A percentile compares a stretch with the other conserved stretches of the same genome.
These are phyloP conservation scores for Cercospora sesami DNA, from an alignment of 2,329 filamentous ascomycete species.

Conservation along the genomic window DNA sequence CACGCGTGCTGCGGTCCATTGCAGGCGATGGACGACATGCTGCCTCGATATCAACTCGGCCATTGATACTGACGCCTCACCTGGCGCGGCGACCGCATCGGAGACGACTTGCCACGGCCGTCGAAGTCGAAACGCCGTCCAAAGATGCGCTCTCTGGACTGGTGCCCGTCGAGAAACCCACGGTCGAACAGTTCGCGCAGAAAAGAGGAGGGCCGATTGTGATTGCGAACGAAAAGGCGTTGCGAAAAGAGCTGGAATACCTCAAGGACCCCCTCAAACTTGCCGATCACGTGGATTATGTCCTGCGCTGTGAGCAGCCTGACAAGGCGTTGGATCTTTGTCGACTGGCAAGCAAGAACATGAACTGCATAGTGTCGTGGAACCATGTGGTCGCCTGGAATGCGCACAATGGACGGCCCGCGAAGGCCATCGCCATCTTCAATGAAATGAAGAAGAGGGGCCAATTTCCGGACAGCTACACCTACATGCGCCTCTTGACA, in stretches of 20 bases:
- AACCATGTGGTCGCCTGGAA: slow-evolving; percentile 78
- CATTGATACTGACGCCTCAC: slow-evolving; percentile 31
- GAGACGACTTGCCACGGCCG: slow-evolving; percentile 18
- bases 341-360: slow-evolving; percentile 65
- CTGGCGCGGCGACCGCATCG: slow-evolving; percentile 9
- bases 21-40: slow-evolving; percentile 33
- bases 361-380: slow-evolving; percentile 75
- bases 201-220: slow-evolving; percentile 10
- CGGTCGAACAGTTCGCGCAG: background rate
- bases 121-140: slow-evolving; percentile 3
- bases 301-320: slow-evolving; percentile 60
- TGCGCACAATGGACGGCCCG: slow-evolving; percentile 61
- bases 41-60: slow-evolving; percentile 19
- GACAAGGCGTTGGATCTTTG: slow-evolving; percentile 69
- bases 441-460: slow-evolving; percentile 99
- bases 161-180: slow-evolving; percentile 27
- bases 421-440: slow-evolving; percentile 73
- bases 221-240: slow-evolving; percentile 30
- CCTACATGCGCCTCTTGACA: slow-evolving; percentile 79
- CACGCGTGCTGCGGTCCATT: slow-evolving; percentile 47
- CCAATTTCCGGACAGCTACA: slow-evolving; percentile 75
- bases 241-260: slow-evolving; percentile 61
- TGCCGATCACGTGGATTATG: slow-evolving; percentile 63
- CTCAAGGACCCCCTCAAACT: slow-evolving; percentile 72
- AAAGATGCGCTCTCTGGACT: slow-evolving; percentile 35